phyloP scores from a whole-genome alignment of 2,329 filamentous ascomycete genomes.

The Penicillium freii region DNA sequence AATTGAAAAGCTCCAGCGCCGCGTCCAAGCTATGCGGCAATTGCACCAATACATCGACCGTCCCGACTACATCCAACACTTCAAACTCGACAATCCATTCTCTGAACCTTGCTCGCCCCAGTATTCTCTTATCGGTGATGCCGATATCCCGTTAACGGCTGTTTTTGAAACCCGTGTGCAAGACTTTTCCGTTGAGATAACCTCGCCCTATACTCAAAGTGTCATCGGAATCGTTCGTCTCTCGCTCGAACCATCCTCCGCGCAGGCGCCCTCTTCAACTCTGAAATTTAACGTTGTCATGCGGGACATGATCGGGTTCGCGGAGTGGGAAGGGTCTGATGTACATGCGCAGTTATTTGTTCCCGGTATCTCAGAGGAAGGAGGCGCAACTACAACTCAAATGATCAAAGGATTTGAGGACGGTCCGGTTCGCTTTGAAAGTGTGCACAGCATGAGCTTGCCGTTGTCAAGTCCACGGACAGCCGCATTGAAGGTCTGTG shows the following conservation, averaged over 20 bases:
- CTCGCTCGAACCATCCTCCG: conserved; percentile 88
- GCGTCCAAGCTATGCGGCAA: conserved; percentile 89
- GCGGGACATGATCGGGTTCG: conserved; percentile 92
- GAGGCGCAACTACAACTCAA: conserved; percentile 89
- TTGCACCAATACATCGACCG: conserved; percentile 96
- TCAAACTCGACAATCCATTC: conserved; percentile 90
- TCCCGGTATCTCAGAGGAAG: conserved; percentile 82
- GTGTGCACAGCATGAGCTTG: conserved; percentile 96
- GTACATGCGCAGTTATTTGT: conserved; percentile 98
- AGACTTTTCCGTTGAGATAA: conserved; percentile 86
- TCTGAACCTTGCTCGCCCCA: conserved; percentile 86
- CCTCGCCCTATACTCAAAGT: conserved; percentile 87
- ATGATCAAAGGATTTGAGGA: conserved; percentile 95
- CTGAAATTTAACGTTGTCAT: conserved; percentile 98
- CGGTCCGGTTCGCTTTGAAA: conserved; percentile 87
- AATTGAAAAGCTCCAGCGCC: conserved; percentile 81
- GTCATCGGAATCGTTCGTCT: conserved; percentile 87
- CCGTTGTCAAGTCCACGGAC: conserved; percentile 73
- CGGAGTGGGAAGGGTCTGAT: conserved; percentile 90
- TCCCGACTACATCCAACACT: conserved; percentile 89
- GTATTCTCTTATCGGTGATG: conserved; percentile 89
- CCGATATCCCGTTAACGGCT: conserved; percentile 84
- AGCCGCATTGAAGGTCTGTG: conserved; percentile 76
- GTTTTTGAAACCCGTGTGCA: conserved; percentile 95
- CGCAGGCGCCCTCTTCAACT: conserved; percentile 84